Conservation (phyloP, 768 basidiomycete species). For the Gymnopilus junonius region DNA sequence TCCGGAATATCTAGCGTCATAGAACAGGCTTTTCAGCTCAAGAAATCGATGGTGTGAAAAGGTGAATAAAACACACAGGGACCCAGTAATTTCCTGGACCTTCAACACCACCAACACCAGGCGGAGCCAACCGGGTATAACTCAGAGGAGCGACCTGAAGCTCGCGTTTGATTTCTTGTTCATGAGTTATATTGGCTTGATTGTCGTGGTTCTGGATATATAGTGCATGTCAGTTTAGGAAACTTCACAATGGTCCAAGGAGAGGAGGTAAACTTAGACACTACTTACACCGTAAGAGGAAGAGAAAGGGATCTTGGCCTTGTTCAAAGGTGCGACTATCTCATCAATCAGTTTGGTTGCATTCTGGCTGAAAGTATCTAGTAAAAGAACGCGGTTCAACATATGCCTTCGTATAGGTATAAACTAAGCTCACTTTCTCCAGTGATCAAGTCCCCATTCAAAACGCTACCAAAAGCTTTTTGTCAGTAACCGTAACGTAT, state of each 20-base stretch:
- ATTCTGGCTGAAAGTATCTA: slow-evolving; percentile 71
- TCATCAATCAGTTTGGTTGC: slow-evolving; percentile 68
- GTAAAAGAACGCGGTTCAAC: neutral
- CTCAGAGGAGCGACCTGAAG: slow-evolving; percentile 56
- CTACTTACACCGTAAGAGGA: slow-evolving; percentile 67
- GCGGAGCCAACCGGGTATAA: slow-evolving; percentile 65
- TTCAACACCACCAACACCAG: slow-evolving; percentile 63
- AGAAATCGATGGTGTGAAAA: neutral
- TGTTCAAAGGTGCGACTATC: slow-evolving; percentile 64
- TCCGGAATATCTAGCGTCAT: slow-evolving; percentile 17
- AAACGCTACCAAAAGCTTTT: slow-evolving; percentile 44
- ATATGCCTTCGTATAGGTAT: neutral
- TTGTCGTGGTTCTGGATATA: slow-evolving; percentile 70
- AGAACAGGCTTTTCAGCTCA: neutral
- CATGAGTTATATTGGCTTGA: slow-evolving; percentile 71
- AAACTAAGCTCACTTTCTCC: slow-evolving; percentile 56
- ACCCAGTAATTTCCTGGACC: slow-evolving; percentile 82
- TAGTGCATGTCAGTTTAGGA: neutral
- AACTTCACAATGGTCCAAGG: no score
- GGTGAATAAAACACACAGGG: slow-evolving; percentile 45
- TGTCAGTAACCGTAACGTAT: neutral
- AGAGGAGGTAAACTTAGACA: neutral
- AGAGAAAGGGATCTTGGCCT: slow-evolving; percentile 63
- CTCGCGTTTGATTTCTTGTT: slow-evolving; percentile 69
- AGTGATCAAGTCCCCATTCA: slow-evolving; percentile 78